A percentile compares a stretch with the other conserved stretches of the same genome.
phyloP scores from a whole-genome alignment of 2,329 filamentous ascomycete species.

The Escovopsis weberi region DNA sequence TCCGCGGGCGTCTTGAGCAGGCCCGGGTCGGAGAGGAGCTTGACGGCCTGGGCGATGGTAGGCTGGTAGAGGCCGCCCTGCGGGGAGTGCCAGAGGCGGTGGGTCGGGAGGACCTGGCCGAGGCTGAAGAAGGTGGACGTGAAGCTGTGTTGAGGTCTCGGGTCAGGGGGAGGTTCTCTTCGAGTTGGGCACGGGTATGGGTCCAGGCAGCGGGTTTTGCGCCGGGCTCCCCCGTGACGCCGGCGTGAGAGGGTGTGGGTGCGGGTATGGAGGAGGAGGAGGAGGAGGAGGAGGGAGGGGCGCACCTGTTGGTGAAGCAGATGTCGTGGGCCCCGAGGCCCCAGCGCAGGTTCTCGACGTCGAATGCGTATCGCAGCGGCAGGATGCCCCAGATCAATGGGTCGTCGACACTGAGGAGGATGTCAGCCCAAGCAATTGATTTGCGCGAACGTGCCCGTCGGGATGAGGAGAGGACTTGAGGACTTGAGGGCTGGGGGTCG shows the following conservation, averaged over 20 bases:
- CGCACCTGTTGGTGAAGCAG: slow-evolving; percentile 75
- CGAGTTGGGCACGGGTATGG: too few relatives aligned
- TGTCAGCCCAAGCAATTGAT: slow-evolving; percentile 1
- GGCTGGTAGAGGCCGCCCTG: slow-evolving; percentile 82
- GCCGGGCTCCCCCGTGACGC: too few relatives aligned
- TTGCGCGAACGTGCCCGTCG: too few relatives aligned
- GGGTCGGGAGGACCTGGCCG: slow-evolving; percentile 82
- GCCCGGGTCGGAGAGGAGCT: slow-evolving; percentile 50
- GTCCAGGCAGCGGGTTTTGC: too few relatives aligned
- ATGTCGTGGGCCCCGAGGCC: slow-evolving; percentile 87
- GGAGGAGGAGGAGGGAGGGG: neutral
- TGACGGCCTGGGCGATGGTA: slow-evolving; percentile 72
- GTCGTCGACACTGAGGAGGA: slow-evolving; percentile 57
- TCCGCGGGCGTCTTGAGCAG: slow-evolving; percentile 33
- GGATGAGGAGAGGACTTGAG: neutral
- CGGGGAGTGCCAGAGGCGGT: slow-evolving; percentile 63
- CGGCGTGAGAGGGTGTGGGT: neutral
- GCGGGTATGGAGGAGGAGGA: neutral
- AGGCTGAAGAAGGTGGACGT: slow-evolving; percentile 69
- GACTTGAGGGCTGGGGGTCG: neutral
- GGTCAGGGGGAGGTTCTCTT: neutral
- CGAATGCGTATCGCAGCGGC: slow-evolving; percentile 57
- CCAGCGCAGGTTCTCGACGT: slow-evolving; percentile 69
- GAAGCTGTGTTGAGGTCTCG: slow-evolving; percentile 29
- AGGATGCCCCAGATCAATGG: slow-evolving; percentile 87